Evolutionary conservation across 441 rosid genomes (phyloP).

Genomic region (Cnidoscolus chayamansa): DNA sequence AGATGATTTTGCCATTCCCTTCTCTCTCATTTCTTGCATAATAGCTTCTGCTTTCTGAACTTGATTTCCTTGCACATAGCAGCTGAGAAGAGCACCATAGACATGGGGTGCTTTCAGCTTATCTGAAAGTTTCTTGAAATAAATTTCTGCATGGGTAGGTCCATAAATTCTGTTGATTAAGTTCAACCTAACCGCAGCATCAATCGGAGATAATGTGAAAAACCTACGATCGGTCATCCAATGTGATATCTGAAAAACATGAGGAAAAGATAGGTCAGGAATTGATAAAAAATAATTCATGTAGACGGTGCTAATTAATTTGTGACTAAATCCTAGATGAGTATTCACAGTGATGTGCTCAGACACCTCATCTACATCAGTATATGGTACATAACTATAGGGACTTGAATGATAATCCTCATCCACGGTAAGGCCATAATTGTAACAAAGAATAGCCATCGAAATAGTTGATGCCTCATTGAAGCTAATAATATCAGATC

Average conservation of each 20-base stretch:
- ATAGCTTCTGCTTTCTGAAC: constrained; percentile 35
- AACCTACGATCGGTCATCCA: constrained; percentile 26
- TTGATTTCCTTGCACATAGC: constrained; percentile 22
- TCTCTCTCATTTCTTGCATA: constrained; percentile 34
- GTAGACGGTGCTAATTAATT: neutral
- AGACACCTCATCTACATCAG: neutral
- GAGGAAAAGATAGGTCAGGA: neutral
- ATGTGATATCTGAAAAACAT: constrained; percentile 24
- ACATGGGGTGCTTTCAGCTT: constrained; percentile 17
- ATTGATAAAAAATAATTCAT: neutral
- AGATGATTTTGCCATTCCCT: constrained; percentile 20
- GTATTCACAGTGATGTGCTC: neutral
- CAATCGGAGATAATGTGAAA: constrained; percentile 10
- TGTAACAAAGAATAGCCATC: constrained; percentile 1
- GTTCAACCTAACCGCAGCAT: constrained; percentile 21
- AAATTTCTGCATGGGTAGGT: constrained; percentile 21
- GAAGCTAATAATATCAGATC: neutral
- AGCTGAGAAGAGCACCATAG: constrained; percentile 34
- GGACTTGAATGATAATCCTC: neutral
- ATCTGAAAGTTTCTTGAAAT: constrained; percentile 22
- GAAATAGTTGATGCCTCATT: neutral
- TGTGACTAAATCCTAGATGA: too few relatives aligned
- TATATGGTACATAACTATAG: neutral
- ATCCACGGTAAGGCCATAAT: neutral
- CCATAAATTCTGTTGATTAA: constrained; percentile 28